Base-by-base conservation (phyloP, 108 stramenopile genomes). In the Nannochloropsis gaditana region DNA sequence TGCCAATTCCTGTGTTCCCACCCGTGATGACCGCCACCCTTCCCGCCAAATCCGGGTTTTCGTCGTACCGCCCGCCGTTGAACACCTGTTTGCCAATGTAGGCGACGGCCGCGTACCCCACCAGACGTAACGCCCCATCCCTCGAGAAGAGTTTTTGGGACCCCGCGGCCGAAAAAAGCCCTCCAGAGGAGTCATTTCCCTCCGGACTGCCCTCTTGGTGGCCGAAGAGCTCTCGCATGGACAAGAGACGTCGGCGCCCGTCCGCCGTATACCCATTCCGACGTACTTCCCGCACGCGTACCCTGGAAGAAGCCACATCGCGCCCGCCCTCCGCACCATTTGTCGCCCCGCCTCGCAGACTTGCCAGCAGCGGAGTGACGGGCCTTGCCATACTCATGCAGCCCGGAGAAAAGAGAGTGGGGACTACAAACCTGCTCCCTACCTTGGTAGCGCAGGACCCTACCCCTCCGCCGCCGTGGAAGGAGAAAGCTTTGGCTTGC, bases 1-100 rank as follows among this genome's bases (percentile, higher is more conserved):
- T 90, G 17, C 92, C 92, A 15, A 92, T 82, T 2, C 92, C 92
- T 21, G 89, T 87, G 88, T 92, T 92, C 9, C 85, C 91, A 80
- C 86, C 92, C 45, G 90, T 90, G 6, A 90, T 85, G 82, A 90
- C 85, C 44, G 88, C 90, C 43, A 87, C 84, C 85, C 86, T 90
- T 2, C 90, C 90, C 21, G 11, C 42, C 45, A 88, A 50, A 85
- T 89, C 86, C 45, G 87, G 83, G 15, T 73, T n/a, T 15, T 73
- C 59, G 5, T 73, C 59, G 59, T 73, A 73, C 59, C 59, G 59
- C 19, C 59, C 59, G 19, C 59, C 59, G 59, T 73, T 73, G 59
- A 73, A 73, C 15, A 73, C 15, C n/a, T 73, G 59, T 73, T 73
- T 73, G 59, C 59, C 59, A 73, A 73, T 73, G 59, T 73, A 73